Evolutionary conservation across 441 rosid genomes (phyloP), one percentile per base, ranked within the genome.

Genomic region (Erysimum pusillum): DNA sequence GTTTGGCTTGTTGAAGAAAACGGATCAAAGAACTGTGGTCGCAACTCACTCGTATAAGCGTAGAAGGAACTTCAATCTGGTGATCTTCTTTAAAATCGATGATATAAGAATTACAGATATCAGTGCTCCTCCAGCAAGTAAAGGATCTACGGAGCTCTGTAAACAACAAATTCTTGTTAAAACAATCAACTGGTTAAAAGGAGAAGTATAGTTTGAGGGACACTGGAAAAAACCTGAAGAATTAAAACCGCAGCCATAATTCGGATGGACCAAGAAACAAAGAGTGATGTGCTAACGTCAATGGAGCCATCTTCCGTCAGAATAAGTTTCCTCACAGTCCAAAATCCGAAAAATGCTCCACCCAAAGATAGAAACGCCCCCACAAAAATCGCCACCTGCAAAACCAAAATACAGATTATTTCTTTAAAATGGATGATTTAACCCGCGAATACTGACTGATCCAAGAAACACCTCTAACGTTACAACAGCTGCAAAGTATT

Each of bases 341-440:
- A 91, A 82, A 92, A 94, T 76, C 98, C 99, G 83, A 94, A 77
- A 90, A 92, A 92, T 52, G 98, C 97, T 81, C 98, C 98, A 71
- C 85, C 85, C 39, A 93, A 75, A 54, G 84, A 84, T 57, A 93
- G 67, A 85, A 90, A 91, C 69, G 81, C 85, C 79, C 90, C 82
- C 22, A 87, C 80, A 80, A 92, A 91, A n/a, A 82, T 71, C 7
- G 91, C 90, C 73, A 91, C 76, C 97, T 94, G 85, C 81, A 74
- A 66, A 76, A 48, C 32, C 73, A 41, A 74, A 36, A 31, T 34
- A n/a, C 31, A 10, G 15, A 65, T 65, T 0, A 8, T 22, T 14
- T 63, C 39, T 34, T 9, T 18, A 41, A 39, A 5, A 48, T 12
- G 15, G 36, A 41, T 0, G 6, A 6, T 48, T 54, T 9, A 57